phyloP scores from a whole-genome alignment of 169 alveolate species.

The Cryptosporidium parvum region DNA sequence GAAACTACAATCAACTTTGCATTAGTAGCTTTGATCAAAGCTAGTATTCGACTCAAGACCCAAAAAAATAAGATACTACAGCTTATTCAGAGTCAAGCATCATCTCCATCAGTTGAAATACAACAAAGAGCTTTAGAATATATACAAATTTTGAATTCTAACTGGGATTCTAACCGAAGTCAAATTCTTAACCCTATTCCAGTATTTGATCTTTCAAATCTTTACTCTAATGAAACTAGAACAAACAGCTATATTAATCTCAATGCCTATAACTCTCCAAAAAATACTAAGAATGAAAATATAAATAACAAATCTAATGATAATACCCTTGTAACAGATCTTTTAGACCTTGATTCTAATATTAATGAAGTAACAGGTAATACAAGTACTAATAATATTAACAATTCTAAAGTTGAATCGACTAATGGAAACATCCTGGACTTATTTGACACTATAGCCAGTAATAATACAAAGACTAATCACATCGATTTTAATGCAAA shows the following conservation, averaged over 20 bases:
- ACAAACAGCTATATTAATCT: slow-evolving; percentile 24
- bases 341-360: slow-evolving; percentile 38
- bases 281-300: background rate
- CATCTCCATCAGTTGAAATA: slow-evolving; percentile 25
- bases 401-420: background rate
- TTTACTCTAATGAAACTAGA: slow-evolving; percentile 35
- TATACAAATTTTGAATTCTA: slow-evolving; percentile 34
- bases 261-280: background rate
- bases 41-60: slow-evolving; percentile 17
- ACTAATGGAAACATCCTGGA: slow-evolving; percentile 31
- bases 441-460: slow-evolving; percentile 18
- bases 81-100: slow-evolving; percentile 15
- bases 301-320: background rate
- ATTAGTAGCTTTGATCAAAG: slow-evolving; percentile 43
- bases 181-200: slow-evolving; percentile 51
- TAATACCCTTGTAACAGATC: slow-evolving; percentile 34
- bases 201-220: slow-evolving; percentile 41
- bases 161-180: slow-evolving; percentile 68
- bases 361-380: slow-evolving; percentile 1
- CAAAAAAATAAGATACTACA: slow-evolving; percentile 23
- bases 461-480: background rate
- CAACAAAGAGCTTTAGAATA: slow-evolving; percentile 65
- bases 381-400: background rate
- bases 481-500: background rate
- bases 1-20: slow-evolving; percentile 52